Evolutionary conservation across 495 filamentous ascomycete species (phyloP), one percentile per base, ranked within the genome.

Genomic region (Talaromyces nanjingensis): DNA sequence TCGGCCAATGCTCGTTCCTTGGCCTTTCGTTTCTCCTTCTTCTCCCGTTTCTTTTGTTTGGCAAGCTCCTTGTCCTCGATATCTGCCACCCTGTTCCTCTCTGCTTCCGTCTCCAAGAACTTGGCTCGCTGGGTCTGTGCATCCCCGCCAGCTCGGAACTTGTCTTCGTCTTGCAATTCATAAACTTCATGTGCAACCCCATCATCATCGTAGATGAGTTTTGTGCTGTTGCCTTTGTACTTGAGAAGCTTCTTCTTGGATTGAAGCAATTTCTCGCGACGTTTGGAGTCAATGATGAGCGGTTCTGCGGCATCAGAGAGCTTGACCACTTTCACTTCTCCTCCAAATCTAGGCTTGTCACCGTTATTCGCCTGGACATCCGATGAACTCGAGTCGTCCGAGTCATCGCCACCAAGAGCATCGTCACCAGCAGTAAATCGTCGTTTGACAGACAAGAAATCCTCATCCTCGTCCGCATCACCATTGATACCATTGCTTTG

Each of bases 241-340:
- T 96, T 94, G 65, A 88, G 82, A 25, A 97, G 80, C 75, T 93
- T 91, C 81, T 97, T 96, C 81, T 97, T 97, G 27, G 91, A 96
- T 63, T 88, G 90, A 68, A 97, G 84, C 29, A 96, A 83, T 75
- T 96, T 97, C 77, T 96, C 93, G 68, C 89, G 87, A 20, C 94
- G 91, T 72, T 96, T 92, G 11, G 91, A 96, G 76, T 97, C 92
- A 68, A 98, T 87, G 60, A 94, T 73, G 18, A 97, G 77, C 16
- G 87, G 81, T 18, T 90, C 83, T 47, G 82, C 79, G 54, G 85
- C 85, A 64, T 80, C 77, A 20, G 68, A 76, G 66, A 79, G 72
- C 62, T 70, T 66, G 27, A 85, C 75, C 24, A 73, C 69, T 70
- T 79, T 80, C 59, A 69, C 61, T 24, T 68, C 66, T 63, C 24